These are phyloP conservation scores for Lactarius tabidus DNA, from an alignment of 768 basidiomycete genomes.

Conservation along the genomic window DNA sequence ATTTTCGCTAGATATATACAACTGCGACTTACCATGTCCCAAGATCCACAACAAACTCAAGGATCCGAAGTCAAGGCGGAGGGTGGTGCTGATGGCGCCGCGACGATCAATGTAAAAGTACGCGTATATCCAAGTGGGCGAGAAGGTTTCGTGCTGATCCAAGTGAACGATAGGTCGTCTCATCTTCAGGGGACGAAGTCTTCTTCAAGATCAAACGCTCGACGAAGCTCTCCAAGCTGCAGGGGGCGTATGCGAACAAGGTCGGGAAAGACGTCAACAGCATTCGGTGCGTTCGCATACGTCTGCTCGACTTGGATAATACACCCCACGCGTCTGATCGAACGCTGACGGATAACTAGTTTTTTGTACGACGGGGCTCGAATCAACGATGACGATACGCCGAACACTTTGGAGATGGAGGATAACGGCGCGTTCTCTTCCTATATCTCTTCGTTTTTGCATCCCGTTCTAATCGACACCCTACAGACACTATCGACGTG, in stretches of 20 bases:
- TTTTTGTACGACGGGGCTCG: slow-evolving; percentile 88
- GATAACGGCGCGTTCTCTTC: slow-evolving; percentile 58
- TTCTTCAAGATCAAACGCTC: slow-evolving; percentile 97
- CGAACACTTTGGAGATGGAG: slow-evolving; percentile 80
- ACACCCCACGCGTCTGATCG: neutral
- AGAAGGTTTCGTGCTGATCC: slow-evolving; percentile 2
- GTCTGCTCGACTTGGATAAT: neutral
- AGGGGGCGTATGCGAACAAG: slow-evolving; percentile 87
- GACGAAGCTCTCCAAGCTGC: slow-evolving; percentile 89
- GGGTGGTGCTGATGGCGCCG: slow-evolving; percentile 41
- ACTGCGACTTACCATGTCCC: slow-evolving; percentile 12
- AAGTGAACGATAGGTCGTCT: slow-evolving; percentile 53
- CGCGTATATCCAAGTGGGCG: slow-evolving; percentile 22
- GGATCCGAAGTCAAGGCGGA: slow-evolving; percentile 38
- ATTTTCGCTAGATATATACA: neutral
- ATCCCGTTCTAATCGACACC: slow-evolving; percentile 7
- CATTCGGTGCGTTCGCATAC: slow-evolving; percentile 64
- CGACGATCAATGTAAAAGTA: slow-evolving; percentile 80
- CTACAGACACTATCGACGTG: slow-evolving; percentile 86
- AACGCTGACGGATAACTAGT: slow-evolving; percentile 39
- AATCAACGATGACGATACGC: slow-evolving; percentile 88
- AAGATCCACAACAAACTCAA: neutral
- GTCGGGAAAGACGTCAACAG: slow-evolving; percentile 85
- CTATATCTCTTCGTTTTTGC: neutral
- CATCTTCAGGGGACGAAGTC: slow-evolving; percentile 77